Conservation (phyloP, 2,329 filamentous ascomycete species). For the Trichophyton verrucosum region DNA sequence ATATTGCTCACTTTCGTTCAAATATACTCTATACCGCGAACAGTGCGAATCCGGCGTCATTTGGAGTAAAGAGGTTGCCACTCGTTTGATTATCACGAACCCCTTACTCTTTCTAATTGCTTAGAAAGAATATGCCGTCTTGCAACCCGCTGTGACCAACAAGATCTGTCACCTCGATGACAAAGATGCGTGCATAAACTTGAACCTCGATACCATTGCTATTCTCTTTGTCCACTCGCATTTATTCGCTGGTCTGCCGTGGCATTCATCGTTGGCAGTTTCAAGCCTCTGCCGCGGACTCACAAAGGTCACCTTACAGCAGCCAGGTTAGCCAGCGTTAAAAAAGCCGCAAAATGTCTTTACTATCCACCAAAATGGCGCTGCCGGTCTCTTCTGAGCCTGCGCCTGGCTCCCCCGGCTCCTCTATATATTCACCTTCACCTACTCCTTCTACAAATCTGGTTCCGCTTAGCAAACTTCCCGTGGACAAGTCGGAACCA, state of each 20-base stretch:
- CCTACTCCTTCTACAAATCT: neutral
- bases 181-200: neutral
- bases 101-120: neutral
- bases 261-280: neutral
- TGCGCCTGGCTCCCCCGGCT: neutral
- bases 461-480: neutral
- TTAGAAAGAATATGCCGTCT: neutral
- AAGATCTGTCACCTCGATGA: neutral
- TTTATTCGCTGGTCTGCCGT: neutral
- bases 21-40: neutral
- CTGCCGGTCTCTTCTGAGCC: neutral
- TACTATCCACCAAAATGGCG: neutral
- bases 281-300: neutral
- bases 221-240: neutral
- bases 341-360: neutral
- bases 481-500: neutral
- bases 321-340: neutral
- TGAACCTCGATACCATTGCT: neutral
- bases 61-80: neutral
- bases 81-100: neutral
- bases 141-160: neutral
- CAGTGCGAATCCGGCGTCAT: neutral
- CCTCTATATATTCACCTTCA: neutral
- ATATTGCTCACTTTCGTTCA: neutral
- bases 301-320: neutral